phyloP scores from a whole-genome alignment of 495 filamentous ascomycete genomes.

The Penicillium cataractarum region DNA sequence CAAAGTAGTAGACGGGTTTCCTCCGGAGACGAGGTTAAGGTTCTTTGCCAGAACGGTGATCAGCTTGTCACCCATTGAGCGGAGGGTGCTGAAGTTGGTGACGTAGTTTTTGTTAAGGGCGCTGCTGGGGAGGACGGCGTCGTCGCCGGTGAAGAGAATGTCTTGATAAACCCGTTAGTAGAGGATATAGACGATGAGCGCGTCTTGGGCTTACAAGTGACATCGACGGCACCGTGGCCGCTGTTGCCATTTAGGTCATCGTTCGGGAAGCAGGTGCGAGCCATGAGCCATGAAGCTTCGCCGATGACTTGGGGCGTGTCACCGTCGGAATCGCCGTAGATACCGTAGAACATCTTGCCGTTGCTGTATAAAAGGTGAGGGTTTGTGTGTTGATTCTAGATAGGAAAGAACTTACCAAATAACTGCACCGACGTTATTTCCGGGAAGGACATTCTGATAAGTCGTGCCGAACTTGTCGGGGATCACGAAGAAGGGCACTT shows the following conservation, averaged over 20 bases:
- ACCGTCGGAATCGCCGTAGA: conserved; percentile 42
- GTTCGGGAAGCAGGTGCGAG: conserved; percentile 42
- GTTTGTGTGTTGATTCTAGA: neutral
- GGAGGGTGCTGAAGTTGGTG: conserved; percentile 40
- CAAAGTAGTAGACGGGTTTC: conserved; percentile 3
- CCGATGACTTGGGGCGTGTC: conserved; percentile 40
- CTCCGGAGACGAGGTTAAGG: conserved; percentile 21
- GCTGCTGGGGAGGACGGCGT: conserved; percentile 34
- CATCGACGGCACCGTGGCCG: conserved; percentile 35
- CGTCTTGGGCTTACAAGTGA: conserved; percentile 35
- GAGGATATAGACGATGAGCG: neutral
- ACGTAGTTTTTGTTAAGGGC: conserved; percentile 40
- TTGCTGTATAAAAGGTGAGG: conserved; percentile 17
- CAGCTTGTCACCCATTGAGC: conserved; percentile 38
- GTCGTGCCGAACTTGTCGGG: conserved; percentile 34
- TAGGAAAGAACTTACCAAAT: conserved; percentile 34
- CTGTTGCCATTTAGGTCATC: conserved; percentile 37
- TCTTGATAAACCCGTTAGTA: conserved; percentile 24
- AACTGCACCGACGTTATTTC: conserved; percentile 43
- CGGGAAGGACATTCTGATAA: conserved; percentile 29
- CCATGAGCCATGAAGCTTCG: conserved; percentile 46
- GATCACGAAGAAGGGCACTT: conserved; percentile 45
- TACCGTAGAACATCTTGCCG: conserved; percentile 46
- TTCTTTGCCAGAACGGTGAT: conserved; percentile 42
- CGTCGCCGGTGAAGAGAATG: conserved; percentile 39